Evolutionary conservation across 768 basidiomycete species (phyloP).

Genomic region (Agrocybe pediades): DNA sequence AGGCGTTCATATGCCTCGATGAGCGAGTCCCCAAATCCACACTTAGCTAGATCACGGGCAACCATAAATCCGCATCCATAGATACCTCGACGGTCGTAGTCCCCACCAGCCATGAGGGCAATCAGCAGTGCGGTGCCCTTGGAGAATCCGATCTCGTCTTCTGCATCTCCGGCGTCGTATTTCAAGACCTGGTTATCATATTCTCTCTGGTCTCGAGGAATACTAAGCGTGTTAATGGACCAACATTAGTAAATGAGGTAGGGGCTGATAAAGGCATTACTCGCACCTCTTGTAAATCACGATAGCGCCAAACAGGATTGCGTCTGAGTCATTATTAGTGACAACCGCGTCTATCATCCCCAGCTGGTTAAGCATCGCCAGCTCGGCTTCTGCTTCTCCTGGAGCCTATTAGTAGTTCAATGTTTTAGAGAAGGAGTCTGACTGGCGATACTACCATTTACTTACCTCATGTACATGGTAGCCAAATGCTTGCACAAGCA

Average conservation of each 20-base stretch:
- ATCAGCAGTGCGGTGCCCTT: neutral
- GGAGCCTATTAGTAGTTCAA: no score
- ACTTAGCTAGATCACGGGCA: slow-evolving; percentile 30
- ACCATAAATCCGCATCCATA: neutral
- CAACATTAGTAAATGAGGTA: no score
- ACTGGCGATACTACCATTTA: no score
- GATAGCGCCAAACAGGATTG: slow-evolving; percentile 15
- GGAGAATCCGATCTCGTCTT: neutral
- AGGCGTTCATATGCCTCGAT: slow-evolving; percentile 2
- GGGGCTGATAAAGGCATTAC: no score
- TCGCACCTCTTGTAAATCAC: slow-evolving; percentile 3
- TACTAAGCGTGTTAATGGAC: no score
- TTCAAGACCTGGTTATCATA: neutral
- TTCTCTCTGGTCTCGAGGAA: neutral
- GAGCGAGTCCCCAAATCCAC: slow-evolving; percentile 59
- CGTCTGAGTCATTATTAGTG: slow-evolving; percentile 21
- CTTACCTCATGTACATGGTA: slow-evolving; percentile 9
- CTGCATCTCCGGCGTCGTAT: slow-evolving; percentile 41
- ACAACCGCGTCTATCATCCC: slow-evolving; percentile 12
- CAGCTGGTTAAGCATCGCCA: slow-evolving; percentile 3
- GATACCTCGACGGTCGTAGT: neutral
- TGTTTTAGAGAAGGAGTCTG: no score
- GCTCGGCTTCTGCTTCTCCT: slow-evolving; percentile 20
- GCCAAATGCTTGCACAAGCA: slow-evolving; percentile 7
- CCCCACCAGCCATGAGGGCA: neutral